phyloP scores from a whole-genome alignment of 1,284 basidiomycete species.

The Sanguinoderma infundibulare region DNA sequence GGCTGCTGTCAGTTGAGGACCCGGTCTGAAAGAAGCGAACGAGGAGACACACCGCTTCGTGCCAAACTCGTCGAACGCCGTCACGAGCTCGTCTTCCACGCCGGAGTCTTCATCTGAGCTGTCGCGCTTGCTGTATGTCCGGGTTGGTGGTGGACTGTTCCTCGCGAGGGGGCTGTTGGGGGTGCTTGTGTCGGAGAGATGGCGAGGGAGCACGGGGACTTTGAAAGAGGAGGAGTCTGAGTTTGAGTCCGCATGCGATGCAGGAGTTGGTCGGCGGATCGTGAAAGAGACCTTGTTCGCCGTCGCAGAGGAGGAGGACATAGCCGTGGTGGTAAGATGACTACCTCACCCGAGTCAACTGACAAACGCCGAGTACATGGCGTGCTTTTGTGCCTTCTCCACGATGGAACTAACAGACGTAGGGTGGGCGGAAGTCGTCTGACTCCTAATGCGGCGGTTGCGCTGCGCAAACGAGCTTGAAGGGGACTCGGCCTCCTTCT shows the following conservation, averaged over 20 bases:
- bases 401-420: constrained; percentile 34
- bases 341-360: neutral
- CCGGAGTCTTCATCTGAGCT: constrained; percentile 66
- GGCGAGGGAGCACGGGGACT: constrained; percentile 61
- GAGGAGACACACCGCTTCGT: constrained; percentile 74
- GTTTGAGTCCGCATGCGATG: constrained; percentile 63
- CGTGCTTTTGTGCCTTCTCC: constrained; percentile 34
- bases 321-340: neutral
- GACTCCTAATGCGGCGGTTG: constrained; percentile 40
- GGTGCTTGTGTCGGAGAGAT: constrained; percentile 47
- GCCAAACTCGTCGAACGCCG: constrained; percentile 71
- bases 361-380: no score
- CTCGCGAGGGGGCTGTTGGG: constrained; percentile 63
- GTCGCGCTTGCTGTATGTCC: constrained; percentile 45
- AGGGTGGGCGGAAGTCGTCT: constrained; percentile 35
- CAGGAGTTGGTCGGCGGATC: constrained; percentile 68
- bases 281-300: constrained; percentile 69
- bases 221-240: constrained; percentile 59
- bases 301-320: constrained; percentile 35
- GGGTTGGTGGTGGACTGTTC: constrained; percentile 44
- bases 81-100: constrained; percentile 69
- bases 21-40: constrained; percentile 25
- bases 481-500: constrained; percentile 18
- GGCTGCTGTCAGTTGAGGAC: constrained; percentile 69
- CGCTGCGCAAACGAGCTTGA: constrained; percentile 19